These are phyloP conservation scores for Lasiosphaeria miniovina DNA, from an alignment of 495 filamentous ascomycete species.

Conservation along the genomic window DNA sequence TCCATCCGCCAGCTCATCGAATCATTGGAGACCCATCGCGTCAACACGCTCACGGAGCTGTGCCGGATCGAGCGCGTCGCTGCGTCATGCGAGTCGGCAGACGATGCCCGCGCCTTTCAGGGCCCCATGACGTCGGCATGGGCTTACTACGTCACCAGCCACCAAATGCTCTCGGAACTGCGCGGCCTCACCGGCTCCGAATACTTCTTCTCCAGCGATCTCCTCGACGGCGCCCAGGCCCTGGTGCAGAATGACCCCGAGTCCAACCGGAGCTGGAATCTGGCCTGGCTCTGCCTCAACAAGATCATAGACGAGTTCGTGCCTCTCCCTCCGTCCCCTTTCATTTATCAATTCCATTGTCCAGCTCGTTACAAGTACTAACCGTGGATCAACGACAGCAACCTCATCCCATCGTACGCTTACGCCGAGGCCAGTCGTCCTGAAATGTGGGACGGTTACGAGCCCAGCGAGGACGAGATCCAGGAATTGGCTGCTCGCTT, in stretches of 20 bases:
- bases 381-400: conserved; percentile 5
- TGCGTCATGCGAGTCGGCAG: conserved; percentile 48
- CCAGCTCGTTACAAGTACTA: not conserved
- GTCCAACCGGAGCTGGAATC: conserved; percentile 71
- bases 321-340: not conserved
- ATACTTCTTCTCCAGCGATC: conserved; percentile 70
- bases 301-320: conserved; percentile 67
- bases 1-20: conserved; percentile 44
- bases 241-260: conserved; percentile 62
- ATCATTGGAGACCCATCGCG: conserved; percentile 57
- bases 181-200: conserved; percentile 59
- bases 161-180: conserved; percentile 71
- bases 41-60: conserved; percentile 73
- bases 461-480: conserved; percentile 53
- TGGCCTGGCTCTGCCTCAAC: conserved; percentile 69
- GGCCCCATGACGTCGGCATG: conserved; percentile 67
- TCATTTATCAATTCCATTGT: not conserved
- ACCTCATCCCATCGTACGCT: conserved; percentile 60
- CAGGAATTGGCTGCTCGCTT: conserved; percentile 62
- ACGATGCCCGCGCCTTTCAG: conserved; percentile 55
- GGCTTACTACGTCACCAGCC: conserved; percentile 69
- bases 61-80: conserved; percentile 70
- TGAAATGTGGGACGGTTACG: conserved; percentile 68
- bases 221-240: conserved; percentile 64
- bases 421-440: conserved; percentile 57